Evolutionary conservation across 73 alveolate species (phyloP).

Genomic region (Effrenium voratum): DNA sequence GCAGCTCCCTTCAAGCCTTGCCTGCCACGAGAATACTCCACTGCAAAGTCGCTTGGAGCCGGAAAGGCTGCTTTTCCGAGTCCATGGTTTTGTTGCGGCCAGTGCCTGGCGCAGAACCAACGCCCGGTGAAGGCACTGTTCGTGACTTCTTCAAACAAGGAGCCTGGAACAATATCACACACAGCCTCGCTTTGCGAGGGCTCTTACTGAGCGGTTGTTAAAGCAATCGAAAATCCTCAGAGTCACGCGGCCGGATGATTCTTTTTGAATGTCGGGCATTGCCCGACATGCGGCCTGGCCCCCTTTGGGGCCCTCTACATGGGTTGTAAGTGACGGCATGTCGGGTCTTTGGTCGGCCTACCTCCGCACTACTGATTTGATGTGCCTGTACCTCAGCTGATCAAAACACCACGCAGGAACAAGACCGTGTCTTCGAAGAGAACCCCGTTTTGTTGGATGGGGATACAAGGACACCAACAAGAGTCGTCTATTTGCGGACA

Average conservation of each 20-base stretch:
- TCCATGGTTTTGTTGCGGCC: no score
- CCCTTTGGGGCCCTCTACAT: neutral
- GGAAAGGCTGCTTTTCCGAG: no score
- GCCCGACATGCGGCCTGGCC: neutral
- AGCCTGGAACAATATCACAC: no score
- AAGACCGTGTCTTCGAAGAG: neutral
- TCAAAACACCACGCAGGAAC: neutral
- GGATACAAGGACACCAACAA: neutral
- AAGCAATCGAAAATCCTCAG: neutral
- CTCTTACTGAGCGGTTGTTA: neutral
- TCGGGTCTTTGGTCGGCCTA: no score
- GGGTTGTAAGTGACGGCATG: neutral
- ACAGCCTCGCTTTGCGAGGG: neutral
- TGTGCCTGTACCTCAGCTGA: constrained; percentile 30
- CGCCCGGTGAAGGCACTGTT: no score
- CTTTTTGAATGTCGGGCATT: neutral
- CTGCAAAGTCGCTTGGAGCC: no score
- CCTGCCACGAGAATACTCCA: no score
- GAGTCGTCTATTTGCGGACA: no score
- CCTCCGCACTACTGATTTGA: no score
- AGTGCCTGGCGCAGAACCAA: no score
- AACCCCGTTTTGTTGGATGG: neutral
- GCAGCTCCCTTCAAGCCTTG: no score
- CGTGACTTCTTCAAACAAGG: no score
- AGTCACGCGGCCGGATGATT: neutral